Percentiles rank a stretch among this genome's conserved stretches.
Evolutionary conservation across 2,329 filamentous ascomycete species (phyloP).

Genomic region (Aspergillus aculeatus): DNA sequence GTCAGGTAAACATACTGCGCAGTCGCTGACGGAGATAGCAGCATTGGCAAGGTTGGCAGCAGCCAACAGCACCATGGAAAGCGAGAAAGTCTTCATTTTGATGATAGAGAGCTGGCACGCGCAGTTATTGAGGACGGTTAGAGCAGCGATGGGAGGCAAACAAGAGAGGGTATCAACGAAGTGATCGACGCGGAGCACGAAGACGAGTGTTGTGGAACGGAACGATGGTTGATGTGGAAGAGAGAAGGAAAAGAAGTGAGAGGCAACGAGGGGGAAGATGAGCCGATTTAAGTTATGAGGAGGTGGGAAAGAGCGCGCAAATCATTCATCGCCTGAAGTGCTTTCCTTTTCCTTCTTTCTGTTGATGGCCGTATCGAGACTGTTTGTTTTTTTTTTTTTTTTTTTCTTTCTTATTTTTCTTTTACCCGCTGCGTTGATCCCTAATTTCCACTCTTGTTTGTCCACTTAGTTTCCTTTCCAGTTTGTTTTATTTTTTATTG

Average conservation of each 20-base stretch:
- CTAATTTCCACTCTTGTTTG: neutral
- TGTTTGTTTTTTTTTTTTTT: neutral
- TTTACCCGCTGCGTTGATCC: neutral
- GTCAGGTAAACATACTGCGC: slow-evolving; percentile 28
- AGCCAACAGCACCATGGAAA: slow-evolving; percentile 32
- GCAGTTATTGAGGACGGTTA: neutral
- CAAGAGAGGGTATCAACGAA: slow-evolving; percentile 3
- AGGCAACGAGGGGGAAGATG: neutral
- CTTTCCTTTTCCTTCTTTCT: neutral
- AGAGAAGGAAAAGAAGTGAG: neutral
- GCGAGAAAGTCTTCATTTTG: slow-evolving; percentile 36
- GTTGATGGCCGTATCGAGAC: slow-evolving; percentile 3
- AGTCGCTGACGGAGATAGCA: slow-evolving; percentile 27
- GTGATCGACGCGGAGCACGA: neutral
- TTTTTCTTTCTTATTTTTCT: slow-evolving; percentile 9
- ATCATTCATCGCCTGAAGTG: neutral
- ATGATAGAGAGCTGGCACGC: neutral
- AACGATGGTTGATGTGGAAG: neutral
- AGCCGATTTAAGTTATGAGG: slow-evolving; percentile 16
- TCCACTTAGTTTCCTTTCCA: neutral
- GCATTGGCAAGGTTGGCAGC: slow-evolving; percentile 26
- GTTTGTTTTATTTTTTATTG: too few relatives aligned
- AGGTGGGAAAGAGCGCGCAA: slow-evolving; percentile 1
- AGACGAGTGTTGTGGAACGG: neutral
- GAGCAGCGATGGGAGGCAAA: neutral